A percentile compares a stretch with the other conserved stretches of the same genome.
Conservation (phyloP, 768 basidiomycete species). For the Rhodotorula kratochvilovae region DNA sequence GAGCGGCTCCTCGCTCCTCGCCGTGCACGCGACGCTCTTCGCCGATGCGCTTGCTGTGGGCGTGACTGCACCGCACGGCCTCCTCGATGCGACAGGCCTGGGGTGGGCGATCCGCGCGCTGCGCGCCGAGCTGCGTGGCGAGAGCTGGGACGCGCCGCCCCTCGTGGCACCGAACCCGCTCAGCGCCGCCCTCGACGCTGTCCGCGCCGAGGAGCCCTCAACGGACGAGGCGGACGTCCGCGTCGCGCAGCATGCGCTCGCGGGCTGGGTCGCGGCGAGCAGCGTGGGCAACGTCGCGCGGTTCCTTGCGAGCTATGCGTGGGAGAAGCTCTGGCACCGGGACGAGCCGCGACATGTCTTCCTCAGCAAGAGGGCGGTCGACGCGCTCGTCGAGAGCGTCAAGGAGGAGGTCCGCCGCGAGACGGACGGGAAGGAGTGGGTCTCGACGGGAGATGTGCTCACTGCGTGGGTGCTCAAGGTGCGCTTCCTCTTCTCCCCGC, state of each 20-base stretch:
- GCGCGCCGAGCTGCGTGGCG: constrained; percentile 1
- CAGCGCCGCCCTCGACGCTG: neutral
- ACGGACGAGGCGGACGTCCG: neutral
- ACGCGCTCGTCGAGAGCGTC: neutral
- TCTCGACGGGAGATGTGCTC: constrained; percentile 2
- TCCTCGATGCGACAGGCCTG: neutral
- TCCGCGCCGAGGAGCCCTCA: neutral
- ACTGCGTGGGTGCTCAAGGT: constrained; percentile 5
- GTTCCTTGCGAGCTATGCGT: neutral
- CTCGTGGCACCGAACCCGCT: neutral
- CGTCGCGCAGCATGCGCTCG: neutral
- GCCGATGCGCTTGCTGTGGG: neutral
- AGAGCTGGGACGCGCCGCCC: neutral
- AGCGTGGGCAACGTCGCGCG: neutral
- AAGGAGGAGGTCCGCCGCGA: neutral
- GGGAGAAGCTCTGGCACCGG: neutral
- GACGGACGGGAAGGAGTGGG: constrained; percentile 9
- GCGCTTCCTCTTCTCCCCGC: neutral
- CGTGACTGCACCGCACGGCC: constrained; percentile 8
- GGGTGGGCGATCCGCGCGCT: neutral
- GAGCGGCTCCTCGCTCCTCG: neutral
- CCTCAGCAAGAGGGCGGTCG: neutral
- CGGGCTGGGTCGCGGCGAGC: neutral
- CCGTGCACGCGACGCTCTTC: constrained; percentile 1
- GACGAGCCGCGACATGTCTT: neutral